phyloP scores from a whole-genome alignment of 805 yeast genomes.

The Yamadazyma paraphyllophila region DNA sequence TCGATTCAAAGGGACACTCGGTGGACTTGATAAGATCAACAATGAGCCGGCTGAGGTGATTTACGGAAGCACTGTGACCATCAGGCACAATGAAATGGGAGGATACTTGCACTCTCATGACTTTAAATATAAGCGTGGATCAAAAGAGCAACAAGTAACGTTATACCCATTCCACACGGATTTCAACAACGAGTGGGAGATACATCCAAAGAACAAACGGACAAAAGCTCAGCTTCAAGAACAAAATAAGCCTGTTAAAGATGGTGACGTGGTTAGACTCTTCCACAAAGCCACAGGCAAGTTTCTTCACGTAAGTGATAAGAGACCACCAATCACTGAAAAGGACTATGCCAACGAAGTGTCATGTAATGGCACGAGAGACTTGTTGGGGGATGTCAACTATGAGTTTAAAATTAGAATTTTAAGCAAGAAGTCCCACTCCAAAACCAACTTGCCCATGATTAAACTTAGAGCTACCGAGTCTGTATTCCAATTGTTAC shows the following conservation, averaged over 20 bases:
- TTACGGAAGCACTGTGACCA: conserved; percentile 66
- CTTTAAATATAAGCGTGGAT: conserved; percentile 59
- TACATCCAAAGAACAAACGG: conserved; percentile 25
- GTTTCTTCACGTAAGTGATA: conserved; percentile 61
- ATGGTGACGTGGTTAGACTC: conserved; percentile 61
- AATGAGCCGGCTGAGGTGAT: conserved; percentile 62
- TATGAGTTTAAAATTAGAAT: conserved; percentile 69
- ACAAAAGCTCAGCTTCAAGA: conserved; percentile 39
- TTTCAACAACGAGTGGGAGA: conserved; percentile 67
- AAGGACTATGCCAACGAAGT: conserved; percentile 90
- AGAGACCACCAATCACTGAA: conserved; percentile 84
- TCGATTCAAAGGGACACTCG: conserved; percentile 59
- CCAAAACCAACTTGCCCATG: conserved; percentile 30
- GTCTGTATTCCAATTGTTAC: conserved; percentile 67
- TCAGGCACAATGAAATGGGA: conserved; percentile 70
- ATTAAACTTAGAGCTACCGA: conserved; percentile 53
- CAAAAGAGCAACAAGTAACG: conserved; percentile 77
- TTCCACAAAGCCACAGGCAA: conserved; percentile 68
- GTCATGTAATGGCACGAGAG: conserved; percentile 62
- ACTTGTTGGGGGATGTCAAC: conserved; percentile 62
- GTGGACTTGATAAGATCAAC: conserved; percentile 34
- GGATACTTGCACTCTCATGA: conserved; percentile 81
- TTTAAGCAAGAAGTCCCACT: conserved; percentile 28
- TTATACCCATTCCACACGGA: conserved; percentile 60
- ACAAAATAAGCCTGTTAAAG: conserved; percentile 37